Conservation (phyloP, 257 asterid genomes). For the Capsicum baccatum region DNA sequence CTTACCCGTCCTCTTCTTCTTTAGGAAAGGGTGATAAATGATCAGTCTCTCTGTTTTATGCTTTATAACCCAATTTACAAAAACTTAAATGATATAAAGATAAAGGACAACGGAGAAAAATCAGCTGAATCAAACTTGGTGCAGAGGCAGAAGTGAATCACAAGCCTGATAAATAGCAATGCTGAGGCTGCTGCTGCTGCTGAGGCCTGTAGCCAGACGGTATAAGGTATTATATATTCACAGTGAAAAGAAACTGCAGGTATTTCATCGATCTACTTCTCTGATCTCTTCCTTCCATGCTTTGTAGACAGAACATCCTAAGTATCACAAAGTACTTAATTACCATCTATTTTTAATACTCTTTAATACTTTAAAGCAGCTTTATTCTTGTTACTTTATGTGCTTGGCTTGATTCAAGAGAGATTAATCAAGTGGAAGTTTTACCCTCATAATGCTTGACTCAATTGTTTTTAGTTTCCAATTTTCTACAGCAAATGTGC, state of each 20-base stretch:
- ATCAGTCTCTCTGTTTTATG: background rate
- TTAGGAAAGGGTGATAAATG: background rate
- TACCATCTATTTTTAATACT: background rate
- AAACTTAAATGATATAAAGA: slow-evolving; percentile 1
- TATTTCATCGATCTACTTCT: background rate
- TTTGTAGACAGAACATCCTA: background rate
- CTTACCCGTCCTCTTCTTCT: background rate
- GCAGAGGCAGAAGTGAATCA: background rate
- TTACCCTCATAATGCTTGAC: background rate
- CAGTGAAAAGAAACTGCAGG: slow-evolving; percentile 17
- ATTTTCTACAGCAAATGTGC: too few species aligned
- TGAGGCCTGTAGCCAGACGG: background rate
- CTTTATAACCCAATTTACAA: background rate
- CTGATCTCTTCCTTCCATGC: background rate
- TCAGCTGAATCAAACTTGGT: background rate
- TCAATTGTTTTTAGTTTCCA: too few species aligned
- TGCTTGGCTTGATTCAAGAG: background rate
- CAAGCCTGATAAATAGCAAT: background rate
- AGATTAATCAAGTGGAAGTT: background rate
- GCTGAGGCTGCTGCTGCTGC: background rate
- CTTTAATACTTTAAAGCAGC: background rate
- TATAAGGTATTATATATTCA: background rate
- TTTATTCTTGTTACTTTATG: background rate
- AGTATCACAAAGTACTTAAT: background rate
- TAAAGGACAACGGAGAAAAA: background rate